These are phyloP conservation scores for Penicillium sp. DNA, from an alignment of 2,329 filamentous ascomycete species.

Conservation along the genomic window DNA sequence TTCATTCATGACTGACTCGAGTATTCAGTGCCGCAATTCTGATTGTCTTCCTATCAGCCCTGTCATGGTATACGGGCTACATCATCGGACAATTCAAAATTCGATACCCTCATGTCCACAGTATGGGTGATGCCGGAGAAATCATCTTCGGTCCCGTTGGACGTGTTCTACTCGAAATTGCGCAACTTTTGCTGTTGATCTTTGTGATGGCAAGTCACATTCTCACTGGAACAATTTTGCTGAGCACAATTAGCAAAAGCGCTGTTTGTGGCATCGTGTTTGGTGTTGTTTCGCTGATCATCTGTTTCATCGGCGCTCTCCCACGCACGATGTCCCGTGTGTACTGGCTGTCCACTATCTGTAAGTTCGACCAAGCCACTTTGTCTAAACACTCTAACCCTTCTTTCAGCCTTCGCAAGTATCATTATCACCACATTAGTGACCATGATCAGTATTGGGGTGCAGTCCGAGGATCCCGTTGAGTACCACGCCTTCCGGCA, in stretches of 20 bases:
- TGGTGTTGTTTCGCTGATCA: conserved; percentile 56
- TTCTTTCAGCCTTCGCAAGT: conserved; percentile 48
- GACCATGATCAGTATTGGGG: conserved; percentile 64
- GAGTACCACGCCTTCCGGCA: conserved; percentile 41
- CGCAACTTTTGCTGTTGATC: conserved; percentile 63
- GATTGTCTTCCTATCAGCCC: conserved; percentile 53
- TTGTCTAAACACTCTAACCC: not conserved
- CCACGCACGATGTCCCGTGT: conserved; percentile 63
- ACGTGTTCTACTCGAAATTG: conserved; percentile 61
- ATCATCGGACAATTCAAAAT: conserved; percentile 60
- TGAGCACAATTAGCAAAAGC: conserved; percentile 62
- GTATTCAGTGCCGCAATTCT: conserved; percentile 45
- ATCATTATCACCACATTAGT: conserved; percentile 63
- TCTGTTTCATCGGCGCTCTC: conserved; percentile 60
- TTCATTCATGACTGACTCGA: conserved; percentile 1
- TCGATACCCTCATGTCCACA: conserved; percentile 58
- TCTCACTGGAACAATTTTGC: conserved; percentile 66
- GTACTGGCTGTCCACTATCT: conserved; percentile 60
- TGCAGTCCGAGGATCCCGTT: conserved; percentile 45
- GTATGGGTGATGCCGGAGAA: conserved; percentile 66
- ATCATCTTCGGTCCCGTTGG: conserved; percentile 62
- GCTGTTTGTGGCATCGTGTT: conserved; percentile 63
- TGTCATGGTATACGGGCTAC: conserved; percentile 61
- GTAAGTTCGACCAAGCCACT: conserved; percentile 38
- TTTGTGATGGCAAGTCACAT: conserved; percentile 70